Evolutionary conservation across 768 basidiomycete genomes (phyloP), one percentile per base, ranked within the genome.

Genomic region (Boletus reticulatus): DNA sequence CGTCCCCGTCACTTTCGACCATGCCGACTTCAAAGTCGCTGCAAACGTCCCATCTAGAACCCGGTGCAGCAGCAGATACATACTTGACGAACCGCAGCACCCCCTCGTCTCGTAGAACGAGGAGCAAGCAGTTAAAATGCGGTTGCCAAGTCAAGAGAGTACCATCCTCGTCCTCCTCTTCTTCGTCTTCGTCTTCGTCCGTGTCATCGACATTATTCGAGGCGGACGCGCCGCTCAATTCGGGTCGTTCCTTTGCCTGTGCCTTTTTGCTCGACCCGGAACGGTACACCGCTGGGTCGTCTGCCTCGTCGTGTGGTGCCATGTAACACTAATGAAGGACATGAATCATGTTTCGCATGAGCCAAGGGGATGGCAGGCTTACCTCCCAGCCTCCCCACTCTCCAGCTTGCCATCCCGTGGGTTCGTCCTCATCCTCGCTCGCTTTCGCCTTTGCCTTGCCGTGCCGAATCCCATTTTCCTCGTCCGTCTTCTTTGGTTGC

Each of bases 41-140:
- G 59, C 87, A 92, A 12, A 98, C 75, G 68, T 98, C 96, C 94
- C 94, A 98, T 51, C 96, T 77, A 29, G 92, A 94, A 10, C 94
- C 92, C 49, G 86, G 84, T 0, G 96, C 96, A 1, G 87, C 84
- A 16, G 91, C 92, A 27, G 89, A 90, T 19, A 98, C 84, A 64
- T 98, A 98, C 70, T 98, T 98, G 59, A 95, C 92, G 69, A 98
- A 98, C 41, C 84, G 84, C 85, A 98, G 87, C 45, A 98, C 94
- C 19, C 89, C 83, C 66, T 94, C 90, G 70, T 98, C 96, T 16
- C 96, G 82, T 54, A 98, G 75, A 22, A 98, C 95, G 37, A 98
- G 79, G 29, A 95, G 77, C 10, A 98, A 78, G 17, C 87, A 81
- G 71, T 98, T 98, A 75, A 93, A 98, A 5, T 88, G 88, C 0